A percentile compares a stretch with the other conserved stretches of the same genome.
phyloP scores from a whole-genome alignment of 805 yeast genomes.

The Kluyveromyces siamensis region DNA sequence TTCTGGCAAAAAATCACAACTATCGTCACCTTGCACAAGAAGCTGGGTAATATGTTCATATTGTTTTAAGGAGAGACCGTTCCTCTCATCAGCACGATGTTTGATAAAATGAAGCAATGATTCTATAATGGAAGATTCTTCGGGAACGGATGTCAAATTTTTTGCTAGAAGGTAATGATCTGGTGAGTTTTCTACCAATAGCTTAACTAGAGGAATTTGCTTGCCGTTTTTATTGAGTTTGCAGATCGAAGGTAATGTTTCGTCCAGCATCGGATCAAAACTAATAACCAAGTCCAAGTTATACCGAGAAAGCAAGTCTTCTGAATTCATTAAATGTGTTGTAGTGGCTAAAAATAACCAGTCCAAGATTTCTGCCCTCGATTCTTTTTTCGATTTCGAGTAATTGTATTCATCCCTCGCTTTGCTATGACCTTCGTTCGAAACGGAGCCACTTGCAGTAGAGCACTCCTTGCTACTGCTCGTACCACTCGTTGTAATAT shows the following conservation, averaged over 20 bases:
- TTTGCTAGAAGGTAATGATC: slow-evolving; percentile 32
- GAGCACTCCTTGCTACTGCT: slow-evolving; percentile 1
- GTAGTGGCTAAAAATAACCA: slow-evolving; percentile 38
- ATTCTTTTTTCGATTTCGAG: slow-evolving; percentile 8
- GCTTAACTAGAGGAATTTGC: slow-evolving; percentile 37
- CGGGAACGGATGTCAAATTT: slow-evolving; percentile 8
- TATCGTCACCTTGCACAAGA: slow-evolving; percentile 14
- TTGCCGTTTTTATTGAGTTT: slow-evolving; percentile 14
- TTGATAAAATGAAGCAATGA: slow-evolving; percentile 22
- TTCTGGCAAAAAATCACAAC: slow-evolving; percentile 7
- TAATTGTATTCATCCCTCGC: slow-evolving; percentile 23
- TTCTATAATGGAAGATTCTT: slow-evolving; percentile 15
- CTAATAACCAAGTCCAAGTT: slow-evolving; percentile 38
- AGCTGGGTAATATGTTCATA: neutral
- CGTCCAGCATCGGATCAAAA: slow-evolving; percentile 37
- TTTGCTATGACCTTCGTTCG: slow-evolving; percentile 13
- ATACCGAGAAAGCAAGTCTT: slow-evolving; percentile 26
- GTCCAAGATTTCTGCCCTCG: slow-evolving; percentile 18
- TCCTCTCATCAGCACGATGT: slow-evolving; percentile 1
- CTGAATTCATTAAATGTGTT: slow-evolving; percentile 33
- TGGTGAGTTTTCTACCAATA: slow-evolving; percentile 37
- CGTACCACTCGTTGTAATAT: slow-evolving; percentile 1
- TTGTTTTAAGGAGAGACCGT: neutral
- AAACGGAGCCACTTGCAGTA: neutral
- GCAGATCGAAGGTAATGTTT: slow-evolving; percentile 24